Evolutionary conservation across 352 stramenopile species (phyloP), one percentile per base, ranked within the genome.

Genomic region (Blastocystis sp.): DNA sequence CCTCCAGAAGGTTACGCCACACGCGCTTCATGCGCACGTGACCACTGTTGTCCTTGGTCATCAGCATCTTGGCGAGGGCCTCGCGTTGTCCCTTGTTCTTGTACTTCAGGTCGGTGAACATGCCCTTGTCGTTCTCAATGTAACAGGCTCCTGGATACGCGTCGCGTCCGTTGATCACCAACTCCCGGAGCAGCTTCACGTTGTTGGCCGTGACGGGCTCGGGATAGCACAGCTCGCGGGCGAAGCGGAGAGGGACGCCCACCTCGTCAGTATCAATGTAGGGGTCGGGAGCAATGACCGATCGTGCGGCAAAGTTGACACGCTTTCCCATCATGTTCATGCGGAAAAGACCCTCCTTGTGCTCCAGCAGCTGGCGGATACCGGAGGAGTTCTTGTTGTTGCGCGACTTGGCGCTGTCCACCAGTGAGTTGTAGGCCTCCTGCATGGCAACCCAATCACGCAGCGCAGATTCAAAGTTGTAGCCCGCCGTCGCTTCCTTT

Each of bases 221-320:
- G 34, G 96, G 94, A 87, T 98, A 99, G 59, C 94, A 97, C 27
- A 99, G 91, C 4, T 93, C 97, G 88, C 95, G 97, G 24, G 96
- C 97, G 87, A 99, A 99, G 57, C 94, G 90, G 21, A 97, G 88
- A 0, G 97, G 97, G 18, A 99, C 92, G 84, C 97, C 97, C 87
- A 99, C 98, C 90, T 99, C 96, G 84, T 97, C 97, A n/a, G 94
- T 98, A 87, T 94, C 95, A 75, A 99, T 96, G 90, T 99, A 99
- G 48, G 96, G 96, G 77, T 99, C 97, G 0, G 97, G 96, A 61
- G 95, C 98, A 88, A 99, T 99, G 76, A 99, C 96, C 11, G 94
- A 98, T 7, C 97, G 93, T 84, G 96, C 97, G 0, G 95, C 94
- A 89, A 97, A 99, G 90, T 99, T 98, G 27, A 99, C 97, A 86